Conservation (phyloP, 2,329 filamentous ascomycete species). For the Phyllosticta citriasiana region DNA sequence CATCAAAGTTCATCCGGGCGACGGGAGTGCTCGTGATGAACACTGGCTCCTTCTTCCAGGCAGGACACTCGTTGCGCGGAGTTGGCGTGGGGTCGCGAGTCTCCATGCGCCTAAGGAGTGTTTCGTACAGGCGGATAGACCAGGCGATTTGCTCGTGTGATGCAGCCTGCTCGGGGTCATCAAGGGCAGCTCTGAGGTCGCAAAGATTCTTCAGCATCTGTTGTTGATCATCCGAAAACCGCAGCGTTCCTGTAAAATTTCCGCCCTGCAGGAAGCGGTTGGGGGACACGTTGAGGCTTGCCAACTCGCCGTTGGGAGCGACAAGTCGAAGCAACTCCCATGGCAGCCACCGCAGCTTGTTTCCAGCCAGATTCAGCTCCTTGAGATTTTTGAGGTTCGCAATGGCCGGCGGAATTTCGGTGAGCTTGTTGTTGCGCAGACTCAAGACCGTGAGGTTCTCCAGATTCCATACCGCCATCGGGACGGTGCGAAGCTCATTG, state of each 20-base stretch:
- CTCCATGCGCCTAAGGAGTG: neutral
- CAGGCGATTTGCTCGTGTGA: slow-evolving; percentile 1
- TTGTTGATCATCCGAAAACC: slow-evolving; percentile 29
- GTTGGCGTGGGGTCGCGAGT: neutral
- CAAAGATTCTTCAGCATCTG: neutral
- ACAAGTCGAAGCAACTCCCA: slow-evolving; percentile 53
- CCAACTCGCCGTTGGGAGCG: slow-evolving; percentile 32
- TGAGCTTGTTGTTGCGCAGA: slow-evolving; percentile 53
- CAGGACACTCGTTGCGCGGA: neutral
- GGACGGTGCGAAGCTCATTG: slow-evolving; percentile 49
- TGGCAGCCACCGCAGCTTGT: slow-evolving; percentile 51
- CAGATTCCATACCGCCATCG: slow-evolving; percentile 52
- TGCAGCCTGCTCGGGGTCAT: neutral
- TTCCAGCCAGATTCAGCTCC: slow-evolving; percentile 57
- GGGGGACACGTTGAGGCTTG: slow-evolving; percentile 47
- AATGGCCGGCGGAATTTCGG: slow-evolving; percentile 51
- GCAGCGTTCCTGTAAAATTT: slow-evolving; percentile 11
- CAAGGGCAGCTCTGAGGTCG: neutral
- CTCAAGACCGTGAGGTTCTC: slow-evolving; percentile 54
- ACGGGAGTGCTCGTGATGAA: slow-evolving; percentile 11
- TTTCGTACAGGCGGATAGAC: slow-evolving; percentile 2
- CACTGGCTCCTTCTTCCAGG: slow-evolving; percentile 13
- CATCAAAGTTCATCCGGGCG: slow-evolving; percentile 20
- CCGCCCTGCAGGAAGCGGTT: slow-evolving; percentile 49
- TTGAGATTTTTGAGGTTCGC: slow-evolving; percentile 47